Percentiles rank a stretch among this genome's conserved stretches.
Evolutionary conservation across 371 early-diverging fungal genomes (phyloP).

Genomic region (Mycotypha africana): DNA sequence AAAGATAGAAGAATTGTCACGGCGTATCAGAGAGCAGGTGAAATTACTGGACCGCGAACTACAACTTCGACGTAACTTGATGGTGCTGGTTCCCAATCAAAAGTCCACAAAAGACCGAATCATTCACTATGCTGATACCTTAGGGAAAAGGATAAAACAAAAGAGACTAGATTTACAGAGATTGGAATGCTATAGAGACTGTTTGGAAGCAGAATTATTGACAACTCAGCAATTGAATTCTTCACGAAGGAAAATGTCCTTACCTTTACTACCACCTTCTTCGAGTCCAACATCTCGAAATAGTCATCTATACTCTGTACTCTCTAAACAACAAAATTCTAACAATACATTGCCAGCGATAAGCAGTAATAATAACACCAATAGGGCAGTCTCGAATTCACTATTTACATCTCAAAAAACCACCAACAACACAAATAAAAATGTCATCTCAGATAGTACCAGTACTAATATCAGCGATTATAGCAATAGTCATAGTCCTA

Average conservation of each 20-base stretch:
- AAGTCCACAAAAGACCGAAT: slow-evolving; percentile 58
- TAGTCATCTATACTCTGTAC: background rate
- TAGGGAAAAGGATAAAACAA: slow-evolving; percentile 48
- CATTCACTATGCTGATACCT: slow-evolving; percentile 45
- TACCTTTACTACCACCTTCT: background rate
- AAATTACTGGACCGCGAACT: slow-evolving; percentile 43
- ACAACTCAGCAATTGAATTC: too few species aligned
- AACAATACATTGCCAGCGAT: slow-evolving; percentile 1
- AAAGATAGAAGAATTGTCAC: slow-evolving; percentile 16
- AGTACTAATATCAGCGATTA: too few species aligned
- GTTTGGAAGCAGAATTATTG: slow-evolving; percentile 58
- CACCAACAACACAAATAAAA: too few species aligned
- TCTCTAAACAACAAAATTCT: background rate
- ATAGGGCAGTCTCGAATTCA: too few species aligned
- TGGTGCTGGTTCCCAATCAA: slow-evolving; percentile 61
- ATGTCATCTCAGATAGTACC: too few species aligned
- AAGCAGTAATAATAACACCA: slow-evolving; percentile 2
- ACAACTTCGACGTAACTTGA: slow-evolving; percentile 57
- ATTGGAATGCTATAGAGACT: slow-evolving; percentile 66
- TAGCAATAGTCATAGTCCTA: too few species aligned
- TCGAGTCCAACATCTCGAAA: too few species aligned
- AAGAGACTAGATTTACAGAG: slow-evolving; percentile 56
- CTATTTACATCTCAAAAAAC: too few species aligned
- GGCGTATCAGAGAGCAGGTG: slow-evolving; percentile 32
- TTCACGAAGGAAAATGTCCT: background rate